Evolutionary conservation across 192 early-diverging fungal species (phyloP).

Genomic region (Gamsiella multidivaricata): DNA sequence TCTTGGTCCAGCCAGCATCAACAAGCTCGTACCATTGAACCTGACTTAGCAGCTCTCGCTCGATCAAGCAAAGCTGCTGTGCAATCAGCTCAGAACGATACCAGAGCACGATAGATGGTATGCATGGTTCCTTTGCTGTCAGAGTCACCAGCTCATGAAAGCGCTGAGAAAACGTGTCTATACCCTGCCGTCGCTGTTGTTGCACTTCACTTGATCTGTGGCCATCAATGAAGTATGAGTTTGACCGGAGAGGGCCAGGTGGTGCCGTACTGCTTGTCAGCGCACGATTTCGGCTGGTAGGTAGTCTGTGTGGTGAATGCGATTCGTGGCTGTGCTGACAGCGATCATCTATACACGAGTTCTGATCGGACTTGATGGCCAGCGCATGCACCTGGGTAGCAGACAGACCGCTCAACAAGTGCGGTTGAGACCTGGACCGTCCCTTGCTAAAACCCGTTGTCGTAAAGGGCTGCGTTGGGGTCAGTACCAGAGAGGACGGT

Average conservation of each 20-base stretch:
- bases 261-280: no score
- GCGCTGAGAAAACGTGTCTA: no score
- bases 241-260: no score
- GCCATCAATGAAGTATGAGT: neutral
- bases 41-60: constrained; percentile 58
- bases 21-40: constrained; percentile 68
- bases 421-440: constrained; percentile 10
- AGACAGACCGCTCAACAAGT: neutral
- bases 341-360: no score
- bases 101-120: constrained; percentile 48
- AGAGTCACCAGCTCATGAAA: neutral
- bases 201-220: neutral
- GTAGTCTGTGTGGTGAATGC: no score
- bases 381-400: neutral
- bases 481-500: neutral
- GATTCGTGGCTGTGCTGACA: neutral
- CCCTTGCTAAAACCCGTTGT: neutral
- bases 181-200: no score
- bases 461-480: neutral
- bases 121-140: neutral
- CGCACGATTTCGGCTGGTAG: no score
- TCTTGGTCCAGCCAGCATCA: constrained; percentile 63
- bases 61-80: constrained; percentile 68
- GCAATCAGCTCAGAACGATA: constrained; percentile 63
- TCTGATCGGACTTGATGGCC: neutral